Conservation (phyloP, 345 rosid species). For the Ailanthus altissimus region DNA sequence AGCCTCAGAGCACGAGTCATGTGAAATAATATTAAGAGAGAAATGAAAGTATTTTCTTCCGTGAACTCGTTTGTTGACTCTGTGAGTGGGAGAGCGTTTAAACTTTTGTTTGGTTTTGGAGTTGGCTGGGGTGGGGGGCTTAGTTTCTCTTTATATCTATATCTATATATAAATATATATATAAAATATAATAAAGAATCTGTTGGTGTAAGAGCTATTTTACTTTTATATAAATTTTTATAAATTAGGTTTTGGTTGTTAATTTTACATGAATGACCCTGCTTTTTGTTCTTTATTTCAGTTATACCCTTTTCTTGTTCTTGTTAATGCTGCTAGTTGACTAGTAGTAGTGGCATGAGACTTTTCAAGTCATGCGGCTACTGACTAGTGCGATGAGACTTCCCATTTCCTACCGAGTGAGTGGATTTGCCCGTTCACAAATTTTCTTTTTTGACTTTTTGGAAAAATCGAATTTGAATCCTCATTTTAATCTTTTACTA, state of each 20-base stretch:
- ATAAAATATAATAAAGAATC: too few relatives aligned
- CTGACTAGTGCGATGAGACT: background rate
- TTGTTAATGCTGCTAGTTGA: background rate
- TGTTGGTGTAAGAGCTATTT: background rate
- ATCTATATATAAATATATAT: too few relatives aligned
- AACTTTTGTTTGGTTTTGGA: background rate
- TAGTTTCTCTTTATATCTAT: background rate
- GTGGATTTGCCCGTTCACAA: too few relatives aligned
- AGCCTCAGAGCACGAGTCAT: slow-evolving; percentile 76
- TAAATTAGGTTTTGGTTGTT: background rate
- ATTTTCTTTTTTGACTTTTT: too few relatives aligned
- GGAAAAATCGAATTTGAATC: too few relatives aligned
- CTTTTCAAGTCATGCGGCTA: slow-evolving; percentile 6
- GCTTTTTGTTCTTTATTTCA: background rate
- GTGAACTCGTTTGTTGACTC: background rate
- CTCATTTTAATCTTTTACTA: too few relatives aligned
- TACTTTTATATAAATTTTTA: too few relatives aligned
- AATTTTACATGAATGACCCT: background rate
- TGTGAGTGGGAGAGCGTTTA: background rate
- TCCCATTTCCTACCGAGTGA: too few relatives aligned
- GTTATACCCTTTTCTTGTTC: background rate
- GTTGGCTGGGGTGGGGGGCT: background rate
- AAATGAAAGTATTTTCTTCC: background rate
- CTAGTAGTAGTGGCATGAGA: background rate
- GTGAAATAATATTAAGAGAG: slow-evolving; percentile 29